These are phyloP conservation scores for Cotoneaster glaucophyllus DNA, from an alignment of 306 rosid genomes.

Conservation along the genomic window DNA sequence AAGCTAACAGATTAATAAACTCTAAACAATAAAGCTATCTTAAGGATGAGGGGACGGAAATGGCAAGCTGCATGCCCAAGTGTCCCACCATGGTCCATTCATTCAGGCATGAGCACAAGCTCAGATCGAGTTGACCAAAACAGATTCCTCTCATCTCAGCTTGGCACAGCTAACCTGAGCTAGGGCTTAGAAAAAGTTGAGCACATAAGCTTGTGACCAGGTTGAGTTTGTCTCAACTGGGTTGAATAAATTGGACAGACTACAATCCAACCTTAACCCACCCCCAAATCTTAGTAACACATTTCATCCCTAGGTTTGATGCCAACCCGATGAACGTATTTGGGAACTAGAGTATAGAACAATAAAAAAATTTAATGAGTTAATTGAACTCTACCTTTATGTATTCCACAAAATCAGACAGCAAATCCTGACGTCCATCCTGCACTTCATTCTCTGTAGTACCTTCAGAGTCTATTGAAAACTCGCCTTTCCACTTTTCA, in stretches of 20 bases:
- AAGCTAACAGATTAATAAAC: background rate
- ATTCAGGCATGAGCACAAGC: background rate
- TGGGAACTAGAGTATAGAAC: background rate
- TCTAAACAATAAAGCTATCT: background rate
- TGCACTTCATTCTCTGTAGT: slow-evolving; percentile 67
- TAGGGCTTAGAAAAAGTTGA: background rate
- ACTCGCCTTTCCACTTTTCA: slow-evolving; percentile 96
- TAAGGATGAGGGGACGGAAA: background rate
- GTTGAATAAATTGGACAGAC: background rate
- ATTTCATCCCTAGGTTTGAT: background rate
- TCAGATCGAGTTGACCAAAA: background rate
- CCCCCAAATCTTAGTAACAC: background rate
- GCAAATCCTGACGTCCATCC: slow-evolving; percentile 64
- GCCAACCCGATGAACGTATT: background rate
- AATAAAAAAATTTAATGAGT: background rate
- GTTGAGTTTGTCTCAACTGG: background rate
- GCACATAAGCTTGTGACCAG: background rate
- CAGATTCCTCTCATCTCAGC: background rate
- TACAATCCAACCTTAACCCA: background rate
- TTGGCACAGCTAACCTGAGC: background rate
- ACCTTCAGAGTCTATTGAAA: slow-evolving; percentile 94
- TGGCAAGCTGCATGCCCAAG: background rate
- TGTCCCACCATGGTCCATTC: background rate
- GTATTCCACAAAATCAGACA: slow-evolving; percentile 76
- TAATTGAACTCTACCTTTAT: slow-evolving; percentile 51